These are phyloP conservation scores for Westerdykella aurantiaca DNA, from an alignment of 2,329 filamentous ascomycete species.

Conservation along the genomic window DNA sequence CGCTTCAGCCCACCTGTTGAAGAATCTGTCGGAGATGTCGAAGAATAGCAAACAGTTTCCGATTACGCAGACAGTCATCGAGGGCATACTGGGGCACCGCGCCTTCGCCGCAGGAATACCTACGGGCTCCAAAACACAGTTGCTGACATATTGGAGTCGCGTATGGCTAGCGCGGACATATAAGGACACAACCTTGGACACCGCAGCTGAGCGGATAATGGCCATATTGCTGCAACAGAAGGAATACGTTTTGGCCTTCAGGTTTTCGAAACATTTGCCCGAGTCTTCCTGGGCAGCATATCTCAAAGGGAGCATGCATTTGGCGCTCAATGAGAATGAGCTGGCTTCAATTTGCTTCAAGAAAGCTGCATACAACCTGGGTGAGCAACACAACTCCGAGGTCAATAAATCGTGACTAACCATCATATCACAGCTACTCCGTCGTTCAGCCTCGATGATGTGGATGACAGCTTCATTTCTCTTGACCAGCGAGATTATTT, in stretches of 20 bases:
- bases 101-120: constrained; percentile 31
- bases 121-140: constrained; percentile 17
- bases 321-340: constrained; percentile 68
- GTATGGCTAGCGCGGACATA: constrained; percentile 41
- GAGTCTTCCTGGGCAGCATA: constrained; percentile 61
- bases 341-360: constrained; percentile 71
- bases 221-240: constrained; percentile 40
- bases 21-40: constrained; percentile 19
- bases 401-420: constrained; percentile 11
- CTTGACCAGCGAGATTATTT: constrained; percentile 64
- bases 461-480: constrained; percentile 58
- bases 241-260: constrained; percentile 48
- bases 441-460: constrained; percentile 32
- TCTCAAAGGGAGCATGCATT: constrained; percentile 71
- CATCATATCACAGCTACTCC: constrained; percentile 20
- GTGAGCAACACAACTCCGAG: constrained; percentile 50
- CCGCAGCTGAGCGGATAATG: constrained; percentile 39
- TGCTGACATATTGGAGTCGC: constrained; percentile 44
- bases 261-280: constrained; percentile 62
- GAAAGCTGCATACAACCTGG: constrained; percentile 74
- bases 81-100: constrained; percentile 27
- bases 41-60: constrained; percentile 24
- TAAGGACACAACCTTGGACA: constrained; percentile 31
- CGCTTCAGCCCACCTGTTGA: constrained; percentile 21
- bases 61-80: constrained; percentile 33